A percentile compares a stretch with the other conserved stretches of the same genome.
Conservation (phyloP, 371 early-diverging fungal genomes). For the Lichtheimia corymbifera region DNA sequence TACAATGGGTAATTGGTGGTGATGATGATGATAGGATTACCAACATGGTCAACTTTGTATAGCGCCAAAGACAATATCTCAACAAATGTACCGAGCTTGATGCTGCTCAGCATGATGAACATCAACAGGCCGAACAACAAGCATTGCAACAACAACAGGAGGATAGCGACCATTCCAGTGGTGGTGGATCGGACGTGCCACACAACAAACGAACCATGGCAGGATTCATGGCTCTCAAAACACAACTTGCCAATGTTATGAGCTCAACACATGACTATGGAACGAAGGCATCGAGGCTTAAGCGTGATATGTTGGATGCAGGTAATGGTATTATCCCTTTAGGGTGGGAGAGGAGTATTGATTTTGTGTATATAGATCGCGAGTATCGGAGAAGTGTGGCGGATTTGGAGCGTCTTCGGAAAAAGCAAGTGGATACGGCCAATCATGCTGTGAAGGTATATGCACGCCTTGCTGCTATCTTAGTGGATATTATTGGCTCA, state of each 20-base stretch:
- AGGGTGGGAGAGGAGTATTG: too few relatives aligned
- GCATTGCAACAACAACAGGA: too few relatives aligned
- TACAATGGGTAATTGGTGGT: too few relatives aligned
- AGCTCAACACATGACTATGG: slow-evolving; percentile 19
- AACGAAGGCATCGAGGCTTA: slow-evolving; percentile 41
- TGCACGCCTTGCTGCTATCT: too few relatives aligned
- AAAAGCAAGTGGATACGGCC: slow-evolving; percentile 13
- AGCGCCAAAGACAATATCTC: slow-evolving; percentile 9
- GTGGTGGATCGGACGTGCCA: too few relatives aligned
- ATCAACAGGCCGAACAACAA: too few relatives aligned
- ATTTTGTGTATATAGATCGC: slow-evolving; percentile 1
- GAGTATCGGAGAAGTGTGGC: slow-evolving; percentile 12
- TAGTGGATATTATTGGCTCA: not conserved
- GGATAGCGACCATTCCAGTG: too few relatives aligned
- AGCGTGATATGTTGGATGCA: slow-evolving; percentile 57
- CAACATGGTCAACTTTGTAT: not conserved
- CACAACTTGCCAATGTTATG: slow-evolving; percentile 38
- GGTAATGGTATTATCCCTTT: slow-evolving; percentile 37
- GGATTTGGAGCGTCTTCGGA: slow-evolving; percentile 11
- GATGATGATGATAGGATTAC: too few relatives aligned
- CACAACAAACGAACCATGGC: slow-evolving; percentile 35
- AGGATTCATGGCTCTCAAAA: slow-evolving; percentile 42
- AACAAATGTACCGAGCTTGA: slow-evolving; percentile 16
- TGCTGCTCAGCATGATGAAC: too few relatives aligned
- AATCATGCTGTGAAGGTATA: slow-evolving; percentile 16